A percentile compares a stretch with the other conserved stretches of the same genome.
Conservation (phyloP, 106 monocot genomes). For the Dendrobium nobile region DNA sequence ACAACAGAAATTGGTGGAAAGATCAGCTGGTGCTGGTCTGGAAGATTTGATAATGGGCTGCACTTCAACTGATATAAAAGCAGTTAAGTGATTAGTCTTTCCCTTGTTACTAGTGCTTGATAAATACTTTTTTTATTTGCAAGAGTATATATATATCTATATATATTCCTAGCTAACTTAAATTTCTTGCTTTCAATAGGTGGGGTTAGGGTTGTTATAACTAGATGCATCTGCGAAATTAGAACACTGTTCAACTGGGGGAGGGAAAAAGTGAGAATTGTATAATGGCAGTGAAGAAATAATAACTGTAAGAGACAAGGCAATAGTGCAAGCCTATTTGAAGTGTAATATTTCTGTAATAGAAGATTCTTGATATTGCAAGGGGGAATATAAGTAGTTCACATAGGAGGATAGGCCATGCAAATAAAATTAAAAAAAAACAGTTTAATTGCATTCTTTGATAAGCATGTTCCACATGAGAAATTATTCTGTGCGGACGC, state of each 20-base stretch:
- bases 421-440: too few relatives aligned
- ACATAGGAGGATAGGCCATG: not conserved
- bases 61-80: conserved; percentile 55
- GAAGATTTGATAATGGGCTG: conserved; percentile 90
- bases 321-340: too few relatives aligned
- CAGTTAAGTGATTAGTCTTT: conserved; percentile 38
- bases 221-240: conserved; percentile 14
- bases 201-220: conserved; percentile 26
- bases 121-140: not conserved
- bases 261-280: not conserved
- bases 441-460: too few relatives aligned
- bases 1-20: conserved; percentile 52
- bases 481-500: too few relatives aligned
- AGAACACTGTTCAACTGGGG: not conserved
- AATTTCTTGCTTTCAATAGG: conserved; percentile 5
- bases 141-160: not conserved
- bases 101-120: not conserved
- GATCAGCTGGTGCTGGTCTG: conserved; percentile 53
- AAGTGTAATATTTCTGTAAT: not conserved
- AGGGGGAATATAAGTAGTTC: not conserved
- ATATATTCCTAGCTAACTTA: not conserved
- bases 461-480: too few relatives aligned
- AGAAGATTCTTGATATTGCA: not conserved
- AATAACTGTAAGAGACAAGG: not conserved
- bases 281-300: not conserved